phyloP scores from a whole-genome alignment of 176 grass and related monocot genomes.

The Triticum monococcum region DNA sequence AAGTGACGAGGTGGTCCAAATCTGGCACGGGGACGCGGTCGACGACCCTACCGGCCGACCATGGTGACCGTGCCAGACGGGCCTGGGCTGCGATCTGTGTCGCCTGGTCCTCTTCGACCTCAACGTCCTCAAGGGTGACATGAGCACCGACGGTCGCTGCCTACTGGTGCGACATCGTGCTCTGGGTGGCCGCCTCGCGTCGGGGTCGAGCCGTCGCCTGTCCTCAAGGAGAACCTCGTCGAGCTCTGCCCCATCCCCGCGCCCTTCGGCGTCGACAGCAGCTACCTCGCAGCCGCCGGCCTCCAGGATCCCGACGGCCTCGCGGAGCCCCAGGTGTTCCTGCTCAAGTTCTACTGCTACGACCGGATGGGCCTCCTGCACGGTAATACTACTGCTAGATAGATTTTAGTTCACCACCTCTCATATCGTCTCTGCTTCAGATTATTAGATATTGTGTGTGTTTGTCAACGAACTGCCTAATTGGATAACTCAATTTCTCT shows the following conservation, averaged over 20 bases:
- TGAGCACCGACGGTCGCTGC: slow-evolving; percentile 66
- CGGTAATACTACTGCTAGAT: background rate
- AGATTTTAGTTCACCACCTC: background rate
- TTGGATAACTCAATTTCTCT: background rate
- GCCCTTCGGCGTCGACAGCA: slow-evolving; percentile 22
- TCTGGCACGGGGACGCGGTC: slow-evolving; percentile 43
- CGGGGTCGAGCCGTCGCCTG: slow-evolving; percentile 20
- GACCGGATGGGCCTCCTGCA: slow-evolving; percentile 76
- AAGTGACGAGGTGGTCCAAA: slow-evolving; percentile 73
- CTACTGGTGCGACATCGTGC: slow-evolving; percentile 76
- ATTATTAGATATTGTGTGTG: background rate
- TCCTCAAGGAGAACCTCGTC: slow-evolving; percentile 55
- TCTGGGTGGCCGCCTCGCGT: slow-evolving; percentile 48
- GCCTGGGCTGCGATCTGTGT: slow-evolving; percentile 88
- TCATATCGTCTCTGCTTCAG: background rate
- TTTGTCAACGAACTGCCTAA: background rate
- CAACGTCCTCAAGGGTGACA: slow-evolving; percentile 74
- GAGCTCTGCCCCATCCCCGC: slow-evolving; percentile 47
- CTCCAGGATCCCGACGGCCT: background rate
- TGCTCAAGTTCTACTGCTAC: slow-evolving; percentile 81
- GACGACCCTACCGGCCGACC: slow-evolving; percentile 44
- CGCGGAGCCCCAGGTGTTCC: slow-evolving; percentile 46
- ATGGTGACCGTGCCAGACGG: slow-evolving; percentile 68
- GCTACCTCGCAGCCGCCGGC: slow-evolving; percentile 23
- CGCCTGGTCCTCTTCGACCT: slow-evolving; percentile 79